Evolutionary conservation across 805 yeast genomes (phyloP), one percentile per base, ranked within the genome.

Genomic region (Yamadazyma nakazawae): DNA sequence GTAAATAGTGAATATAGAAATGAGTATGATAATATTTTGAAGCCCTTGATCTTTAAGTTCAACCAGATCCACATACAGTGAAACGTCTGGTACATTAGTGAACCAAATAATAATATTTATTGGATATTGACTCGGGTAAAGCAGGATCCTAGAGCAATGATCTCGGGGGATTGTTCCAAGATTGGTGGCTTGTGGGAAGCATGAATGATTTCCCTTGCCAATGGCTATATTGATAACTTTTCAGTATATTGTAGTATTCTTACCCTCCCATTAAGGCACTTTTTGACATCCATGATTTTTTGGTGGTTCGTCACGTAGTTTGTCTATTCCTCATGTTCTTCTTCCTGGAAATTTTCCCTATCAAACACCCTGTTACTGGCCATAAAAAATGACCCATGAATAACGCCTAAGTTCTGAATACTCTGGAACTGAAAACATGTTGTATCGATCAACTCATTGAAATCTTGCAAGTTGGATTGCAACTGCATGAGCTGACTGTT

Each of bases 371-470:
- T 59, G 52, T 69, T 70, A 51, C 72, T 63, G 11, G 75, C 75
- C 74, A 69, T 69, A 47, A 70, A 68, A 49, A 81, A 61, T 11
- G 79, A 64, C 2, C 83, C 84, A 50, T 81, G 86, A 55, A 78
- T 66, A 40, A 78, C 69, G 3, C 85, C 87, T 34, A 82, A 60
- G 46, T 71, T 68, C 54, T 78, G 74, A 30, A 82, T 78, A 19
- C 72, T 65, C 47, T 74, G 70, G 34, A 76, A 80, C 54, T 82
- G 87, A 18, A 70, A 68, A 8, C 76, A 63, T 3, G 85, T 78
- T 9, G 76, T 75, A 34, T 69, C 66, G 28, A 82, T 58, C 47
- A 80, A 60, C 46, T 68, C 74, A 52, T 79, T 79, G 56, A 82
- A 70, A 46, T 80, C 84, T 8, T 70, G 55, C 13, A 81, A 52